Evolutionary conservation across 495 filamentous ascomycete species (phyloP).

Genomic region (Staphylotrichum longicolle): DNA sequence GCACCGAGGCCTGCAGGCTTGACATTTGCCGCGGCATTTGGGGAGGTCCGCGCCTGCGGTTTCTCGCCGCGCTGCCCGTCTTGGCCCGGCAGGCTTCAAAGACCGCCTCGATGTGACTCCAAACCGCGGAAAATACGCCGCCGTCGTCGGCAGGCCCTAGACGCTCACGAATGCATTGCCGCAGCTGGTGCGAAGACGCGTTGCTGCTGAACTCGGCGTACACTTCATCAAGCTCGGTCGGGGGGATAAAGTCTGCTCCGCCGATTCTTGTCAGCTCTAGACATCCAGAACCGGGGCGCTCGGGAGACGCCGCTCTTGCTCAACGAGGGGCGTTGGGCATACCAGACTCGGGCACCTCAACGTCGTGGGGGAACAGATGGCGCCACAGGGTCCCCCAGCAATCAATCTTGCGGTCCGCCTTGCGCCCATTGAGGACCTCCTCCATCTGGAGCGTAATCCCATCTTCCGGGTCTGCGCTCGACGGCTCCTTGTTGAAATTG

Average conservation of each 20-base stretch:
- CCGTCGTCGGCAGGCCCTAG: background rate
- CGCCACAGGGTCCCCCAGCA: constrained; percentile 32
- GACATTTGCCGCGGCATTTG: background rate
- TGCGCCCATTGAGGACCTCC: constrained; percentile 30
- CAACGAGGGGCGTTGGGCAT: background rate
- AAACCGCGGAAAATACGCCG: background rate
- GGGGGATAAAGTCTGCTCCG: constrained; percentile 30
- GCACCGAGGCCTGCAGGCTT: background rate
- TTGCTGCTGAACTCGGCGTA: constrained; percentile 21
- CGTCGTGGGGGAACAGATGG: constrained; percentile 26
- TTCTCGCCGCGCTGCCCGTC: background rate
- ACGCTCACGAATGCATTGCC: constrained; percentile 3
- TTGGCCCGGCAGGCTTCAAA: constrained; percentile 3
- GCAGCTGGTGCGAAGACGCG: background rate
- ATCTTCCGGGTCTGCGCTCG: constrained; percentile 32
- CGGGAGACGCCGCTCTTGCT: too few relatives aligned
- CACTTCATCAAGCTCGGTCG: constrained; percentile 35
- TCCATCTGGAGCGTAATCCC: constrained; percentile 29
- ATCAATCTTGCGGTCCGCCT: constrained; percentile 30
- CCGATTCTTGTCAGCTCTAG: too few relatives aligned
- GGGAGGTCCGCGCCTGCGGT: background rate
- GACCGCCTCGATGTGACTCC: constrained; percentile 14
- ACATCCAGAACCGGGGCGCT: background rate
- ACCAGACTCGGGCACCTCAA: constrained; percentile 22
- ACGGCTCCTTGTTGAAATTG: constrained; percentile 7